Percentiles rank a stretch among this genome's conserved stretches.
phyloP scores from a whole-genome alignment of 225 moss, liverwort and hornwort genomes.

The Climacium dendroides region DNA sequence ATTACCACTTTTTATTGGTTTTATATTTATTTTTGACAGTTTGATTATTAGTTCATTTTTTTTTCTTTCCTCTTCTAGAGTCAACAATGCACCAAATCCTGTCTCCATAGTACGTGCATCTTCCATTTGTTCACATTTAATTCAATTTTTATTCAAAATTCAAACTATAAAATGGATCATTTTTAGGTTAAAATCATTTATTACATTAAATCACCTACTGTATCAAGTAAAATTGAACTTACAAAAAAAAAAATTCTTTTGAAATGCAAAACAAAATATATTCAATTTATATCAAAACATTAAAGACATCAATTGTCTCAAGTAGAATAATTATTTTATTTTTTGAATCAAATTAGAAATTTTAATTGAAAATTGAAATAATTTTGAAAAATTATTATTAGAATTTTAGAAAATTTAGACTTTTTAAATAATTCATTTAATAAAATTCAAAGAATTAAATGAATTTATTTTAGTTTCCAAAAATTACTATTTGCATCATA shows the following conservation, averaged over 20 bases:
- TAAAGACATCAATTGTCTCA: neutral
- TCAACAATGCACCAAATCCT: slow-evolving; percentile 13
- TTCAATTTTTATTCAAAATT: neutral
- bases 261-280: neutral
- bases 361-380: neutral
- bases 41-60: neutral
- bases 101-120: neutral
- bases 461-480: neutral
- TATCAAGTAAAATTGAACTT: neutral
- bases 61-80: neutral
- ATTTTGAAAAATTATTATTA: neutral
- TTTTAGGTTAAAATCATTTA: neutral
- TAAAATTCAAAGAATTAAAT: rapidly evolving
- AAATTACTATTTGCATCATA: neutral
- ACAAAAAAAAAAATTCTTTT: neutral
- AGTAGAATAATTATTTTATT: neutral
- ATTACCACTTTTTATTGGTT: neutral
- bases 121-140: neutral
- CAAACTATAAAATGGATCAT: neutral
- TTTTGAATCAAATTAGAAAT: neutral
- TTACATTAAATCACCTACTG: too few relatives aligned
- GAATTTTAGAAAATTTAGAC: too few relatives aligned
- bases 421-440: neutral
- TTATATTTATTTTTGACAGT: slow-evolving; percentile 1
- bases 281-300: too few relatives aligned